Conservation (phyloP, 148 eudicot species). For the Pouteria glomerata region DNA sequence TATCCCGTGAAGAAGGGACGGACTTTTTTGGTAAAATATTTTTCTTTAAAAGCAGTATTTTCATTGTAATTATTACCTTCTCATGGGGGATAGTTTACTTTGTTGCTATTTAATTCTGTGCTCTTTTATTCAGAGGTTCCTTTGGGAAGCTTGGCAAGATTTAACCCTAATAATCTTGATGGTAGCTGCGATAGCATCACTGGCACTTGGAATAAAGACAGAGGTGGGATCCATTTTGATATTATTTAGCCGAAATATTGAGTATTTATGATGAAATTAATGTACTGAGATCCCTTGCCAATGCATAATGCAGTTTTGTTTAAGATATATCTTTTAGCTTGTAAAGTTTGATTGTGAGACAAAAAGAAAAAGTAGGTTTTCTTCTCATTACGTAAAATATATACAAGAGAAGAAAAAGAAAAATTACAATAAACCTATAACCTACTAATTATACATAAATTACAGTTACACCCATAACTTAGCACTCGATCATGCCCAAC, state of each 20-base stretch:
- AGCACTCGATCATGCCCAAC: too few species aligned
- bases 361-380: too few species aligned
- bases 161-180: slow-evolving; percentile 81
- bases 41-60: not conserved
- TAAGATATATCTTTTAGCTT: too few species aligned
- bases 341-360: too few species aligned
- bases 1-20: slow-evolving; percentile 81
- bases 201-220: slow-evolving; percentile 75
- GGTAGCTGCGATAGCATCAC: slow-evolving; percentile 67
- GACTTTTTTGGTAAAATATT: slow-evolving; percentile 51
- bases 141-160: slow-evolving; percentile 96
- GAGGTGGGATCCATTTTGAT: slow-evolving; percentile 45
- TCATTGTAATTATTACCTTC: not conserved
- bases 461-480: too few species aligned
- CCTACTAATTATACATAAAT: too few species aligned
- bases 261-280: not conserved
- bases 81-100: not conserved
- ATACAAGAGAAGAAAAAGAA: too few species aligned
- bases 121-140: slow-evolving; percentile 51
- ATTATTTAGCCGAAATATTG: too few species aligned
- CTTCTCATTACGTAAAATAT: too few species aligned
- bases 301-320: not conserved
- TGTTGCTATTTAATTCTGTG: not conserved
- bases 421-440: too few species aligned
- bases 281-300: not conserved